Conservation (phyloP, 1,284 basidiomycete species). For the Ceratorhiza oryzae-sativae region DNA sequence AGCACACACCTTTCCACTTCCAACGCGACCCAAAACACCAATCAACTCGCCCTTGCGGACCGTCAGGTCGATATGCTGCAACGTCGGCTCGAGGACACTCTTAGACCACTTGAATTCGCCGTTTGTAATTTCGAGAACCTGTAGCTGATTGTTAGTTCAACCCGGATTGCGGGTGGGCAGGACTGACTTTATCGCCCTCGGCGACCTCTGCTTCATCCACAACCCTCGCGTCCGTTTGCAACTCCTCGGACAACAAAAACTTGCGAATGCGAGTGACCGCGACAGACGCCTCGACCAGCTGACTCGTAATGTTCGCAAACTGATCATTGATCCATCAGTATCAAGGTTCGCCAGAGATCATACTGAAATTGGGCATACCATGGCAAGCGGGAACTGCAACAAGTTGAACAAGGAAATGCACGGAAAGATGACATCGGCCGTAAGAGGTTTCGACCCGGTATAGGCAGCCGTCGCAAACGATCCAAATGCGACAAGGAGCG, state of each 20-base stretch:
- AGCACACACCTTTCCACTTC: constrained; percentile 80
- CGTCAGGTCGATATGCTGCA: constrained; percentile 78
- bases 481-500: constrained; percentile 81
- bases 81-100: constrained; percentile 62
- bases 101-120: constrained; percentile 84
- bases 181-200: constrained; percentile 14
- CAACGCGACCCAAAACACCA: constrained; percentile 87
- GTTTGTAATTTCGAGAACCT: constrained; percentile 72
- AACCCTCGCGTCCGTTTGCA: constrained; percentile 76
- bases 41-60: constrained; percentile 88
- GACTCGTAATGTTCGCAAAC: constrained; percentile 75
- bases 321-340: constrained; percentile 47
- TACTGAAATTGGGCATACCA: constrained; percentile 59
- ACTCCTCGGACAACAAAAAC: constrained; percentile 81
- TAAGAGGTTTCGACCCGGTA: constrained; percentile 75
- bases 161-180: not conserved
- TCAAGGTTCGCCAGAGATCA: not conserved
- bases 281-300: constrained; percentile 85
- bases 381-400: constrained; percentile 85
- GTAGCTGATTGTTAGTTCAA: constrained; percentile 18
- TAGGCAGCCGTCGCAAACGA: constrained; percentile 84
- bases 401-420: constrained; percentile 93
- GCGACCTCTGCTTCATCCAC: constrained; percentile 48
- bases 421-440: constrained; percentile 93
- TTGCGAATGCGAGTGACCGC: constrained; percentile 80